These are phyloP conservation scores for Tympanopsis confertula DNA, from an alignment of 2,329 filamentous ascomycete genomes.

Conservation along the genomic window DNA sequence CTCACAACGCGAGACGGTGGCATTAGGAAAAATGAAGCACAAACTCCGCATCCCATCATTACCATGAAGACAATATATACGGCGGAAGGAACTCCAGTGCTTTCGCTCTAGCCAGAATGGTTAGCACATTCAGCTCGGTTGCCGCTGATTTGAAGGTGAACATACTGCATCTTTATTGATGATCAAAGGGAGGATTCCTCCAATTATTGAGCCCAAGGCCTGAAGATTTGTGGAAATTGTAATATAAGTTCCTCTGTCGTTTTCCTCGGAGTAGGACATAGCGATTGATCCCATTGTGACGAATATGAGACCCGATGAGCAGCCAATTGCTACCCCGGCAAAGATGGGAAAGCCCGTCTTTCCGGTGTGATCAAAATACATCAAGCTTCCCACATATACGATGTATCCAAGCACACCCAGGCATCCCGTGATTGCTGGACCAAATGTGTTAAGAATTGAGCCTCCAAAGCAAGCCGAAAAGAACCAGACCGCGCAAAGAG, in stretches of 20 bases:
- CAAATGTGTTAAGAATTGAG: conserved; percentile 12
- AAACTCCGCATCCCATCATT: conserved; percentile 8
- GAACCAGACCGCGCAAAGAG: conserved; percentile 14
- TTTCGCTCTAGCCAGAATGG: not conserved
- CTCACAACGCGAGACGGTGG: conserved; percentile 11
- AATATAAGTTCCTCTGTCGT: conserved; percentile 15
- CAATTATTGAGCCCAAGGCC: conserved; percentile 14
- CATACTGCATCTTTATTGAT: conserved; percentile 11
- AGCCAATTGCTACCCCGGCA: conserved; percentile 13
- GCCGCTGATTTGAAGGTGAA: too few species aligned
- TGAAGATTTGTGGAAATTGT: conserved; percentile 15
- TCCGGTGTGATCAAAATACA: conserved; percentile 14
- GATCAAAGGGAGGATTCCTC: conserved; percentile 14
- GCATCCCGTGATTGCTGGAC: conserved; percentile 10
- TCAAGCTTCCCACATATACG: conserved; percentile 14
- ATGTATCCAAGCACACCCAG: conserved; percentile 13
- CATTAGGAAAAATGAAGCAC: conserved; percentile 7
- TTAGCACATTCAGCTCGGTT: too few species aligned
- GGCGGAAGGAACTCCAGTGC: conserved; percentile 7
- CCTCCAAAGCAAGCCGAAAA: conserved; percentile 13
- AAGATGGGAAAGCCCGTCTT: conserved; percentile 11
- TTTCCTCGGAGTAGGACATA: conserved; percentile 18
- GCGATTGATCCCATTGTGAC: conserved; percentile 17
- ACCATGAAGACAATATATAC: conserved; percentile 15
- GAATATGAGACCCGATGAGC: conserved; percentile 16